Evolutionary conservation across 2,329 filamentous ascomycete species (phyloP), one percentile per base, ranked within the genome.

Genomic region (Penicillium psychrosexuale): DNA sequence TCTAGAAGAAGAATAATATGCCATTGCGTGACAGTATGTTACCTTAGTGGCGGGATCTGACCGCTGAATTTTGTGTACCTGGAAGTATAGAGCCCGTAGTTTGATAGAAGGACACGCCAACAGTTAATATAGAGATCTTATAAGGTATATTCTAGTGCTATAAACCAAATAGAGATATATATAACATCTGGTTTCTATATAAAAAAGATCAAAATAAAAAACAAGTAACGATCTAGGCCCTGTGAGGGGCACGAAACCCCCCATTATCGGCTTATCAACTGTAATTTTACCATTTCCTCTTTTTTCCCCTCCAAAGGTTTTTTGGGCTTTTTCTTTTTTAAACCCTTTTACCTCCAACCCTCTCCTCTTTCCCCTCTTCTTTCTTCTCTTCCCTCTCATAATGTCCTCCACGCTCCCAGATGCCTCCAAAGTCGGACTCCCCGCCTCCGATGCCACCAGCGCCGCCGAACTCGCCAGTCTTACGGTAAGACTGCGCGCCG

Each of bases 401-500:
- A 76, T 76, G 74, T 75, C 73, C 67, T 65, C 69, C 64, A 61
- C 65, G 57, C 61, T 65, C 57, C 68, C 66, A 53, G 66, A 76
- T 76, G 74, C 72, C 71, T 66, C 69, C 72, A 66, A 75, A 72
- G 66, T 71, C 74, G 66, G 71, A 72, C 68, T 74, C 66, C 56
- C 74, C 72, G 49, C 74, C 81, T 45, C 75, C 75, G 56, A 72
- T 77, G 39, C 76, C 75, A 57, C 76, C 77, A 62, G 72, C 72
- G 53, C 74, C 76, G 57, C 74, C 75, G 80, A 85, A 83, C 79
- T 82, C 77, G 66, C 80, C 78, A 72, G 75, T 83, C 83, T 86
- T 82, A 83, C 83, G 75, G 77, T 82, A 78, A 88, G 73, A 77
- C 82, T 92, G 81, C 81, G 86, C 71, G 76, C 78, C 64, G 84